Evolutionary conservation across 2,329 filamentous ascomycete genomes (phyloP), one percentile per base, ranked within the genome.

Genomic region (Moelleriella libera): DNA sequence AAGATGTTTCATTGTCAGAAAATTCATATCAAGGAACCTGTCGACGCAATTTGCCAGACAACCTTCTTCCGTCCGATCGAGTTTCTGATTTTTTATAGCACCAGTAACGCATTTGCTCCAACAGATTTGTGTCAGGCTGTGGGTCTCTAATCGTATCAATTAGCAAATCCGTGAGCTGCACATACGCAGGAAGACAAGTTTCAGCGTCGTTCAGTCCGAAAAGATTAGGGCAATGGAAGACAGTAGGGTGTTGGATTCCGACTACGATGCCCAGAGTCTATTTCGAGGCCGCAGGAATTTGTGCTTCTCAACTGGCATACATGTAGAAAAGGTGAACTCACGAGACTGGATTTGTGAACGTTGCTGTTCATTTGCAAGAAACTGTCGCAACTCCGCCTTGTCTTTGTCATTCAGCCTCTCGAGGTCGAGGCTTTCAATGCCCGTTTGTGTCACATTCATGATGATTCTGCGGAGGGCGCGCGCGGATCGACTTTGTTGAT

Each of bases 21-120:
- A 68, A 68, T 90, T 92, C 52, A 88, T 78, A 66, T 98, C 92
- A 69, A 97, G 75, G 68, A 94, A 97, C 48, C 92, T 76, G 59
- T 95, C 86, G 48, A 97, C 88, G 61, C 92, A 98, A 71, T 95
- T 96, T 63, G 82, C 74, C 63, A 95, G 76, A 65, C 92, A 98
- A 7, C 72, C 68, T 69, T 92, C 83, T 70, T 98, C 92, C 51
- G 67, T 71, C 58, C 75, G 77, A 55, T 94, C 87, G 55, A 98
- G 71, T 58, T 80, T 78, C 30, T 80, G 77, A 51, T 74, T 76
- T 55, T 82, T 81, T 63, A 96, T 83, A 49, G 73, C 74, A 47
- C 80, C 72, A 7, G 85, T 83, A 51, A 96, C 74, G 72, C 92
- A 98, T 71, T 96, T 97, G 62, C 82, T 88, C 82, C 89, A 98